Evolutionary conservation across 805 yeast species (phyloP).

Genomic region (Metschnikowia amazonensis): DNA sequence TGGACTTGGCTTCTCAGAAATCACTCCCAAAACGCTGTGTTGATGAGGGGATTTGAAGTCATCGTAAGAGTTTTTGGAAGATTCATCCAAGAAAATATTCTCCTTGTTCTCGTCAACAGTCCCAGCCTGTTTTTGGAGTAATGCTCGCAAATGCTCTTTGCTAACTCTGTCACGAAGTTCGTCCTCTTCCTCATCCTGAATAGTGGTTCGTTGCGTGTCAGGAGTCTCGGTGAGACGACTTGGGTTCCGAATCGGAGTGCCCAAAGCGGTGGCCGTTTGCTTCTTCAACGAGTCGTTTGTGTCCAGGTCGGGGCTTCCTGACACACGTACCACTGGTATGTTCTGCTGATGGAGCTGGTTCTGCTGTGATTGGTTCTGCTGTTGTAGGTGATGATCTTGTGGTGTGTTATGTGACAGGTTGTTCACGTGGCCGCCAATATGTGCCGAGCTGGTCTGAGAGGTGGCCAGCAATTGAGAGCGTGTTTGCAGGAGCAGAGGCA

Average conservation of each 20-base stretch:
- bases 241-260: conserved; percentile 16
- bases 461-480: conserved; percentile 1
- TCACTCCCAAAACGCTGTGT: conserved; percentile 13
- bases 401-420: not conserved
- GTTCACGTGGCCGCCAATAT: not conserved
- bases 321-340: conserved; percentile 2
- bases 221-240: conserved; percentile 33
- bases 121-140: conserved; percentile 23
- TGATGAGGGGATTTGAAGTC: conserved; percentile 9
- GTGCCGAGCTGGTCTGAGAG: not conserved
- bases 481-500: conserved; percentile 2
- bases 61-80: conserved; percentile 22
- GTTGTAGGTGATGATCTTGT: not conserved
- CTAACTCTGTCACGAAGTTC: conserved; percentile 30
- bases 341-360: not conserved
- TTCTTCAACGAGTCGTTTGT: conserved; percentile 1
- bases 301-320: conserved; percentile 1
- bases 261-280: conserved; percentile 7
- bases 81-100: conserved; percentile 41
- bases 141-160: conserved; percentile 30
- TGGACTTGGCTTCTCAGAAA: conserved; percentile 24
- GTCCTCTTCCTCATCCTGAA: conserved; percentile 39
- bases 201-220: conserved; percentile 43
- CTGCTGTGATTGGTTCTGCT: not conserved
- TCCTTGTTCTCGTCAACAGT: conserved; percentile 44